A percentile compares a stretch with the other conserved stretches of the same genome.
phyloP scores from a whole-genome alignment of 2,329 filamentous ascomycete species.

The Calonectria fujianensis region DNA sequence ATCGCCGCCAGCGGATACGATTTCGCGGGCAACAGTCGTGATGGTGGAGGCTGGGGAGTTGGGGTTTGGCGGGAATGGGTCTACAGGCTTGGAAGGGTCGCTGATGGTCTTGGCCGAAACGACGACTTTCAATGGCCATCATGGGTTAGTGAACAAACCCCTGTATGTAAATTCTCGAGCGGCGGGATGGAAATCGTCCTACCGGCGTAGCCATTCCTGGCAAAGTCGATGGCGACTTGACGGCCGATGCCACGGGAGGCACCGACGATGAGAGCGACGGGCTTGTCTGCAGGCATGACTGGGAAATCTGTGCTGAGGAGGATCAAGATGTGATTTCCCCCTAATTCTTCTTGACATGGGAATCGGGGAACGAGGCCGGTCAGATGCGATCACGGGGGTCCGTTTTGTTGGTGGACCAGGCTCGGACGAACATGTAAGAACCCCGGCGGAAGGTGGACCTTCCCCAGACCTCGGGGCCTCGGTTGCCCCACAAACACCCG shows the following conservation, averaged over 20 bases:
- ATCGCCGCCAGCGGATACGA: conserved; percentile 76
- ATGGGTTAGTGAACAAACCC: conserved; percentile 15
- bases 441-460: conserved; percentile 34
- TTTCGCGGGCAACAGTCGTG: conserved; percentile 86
- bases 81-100: conserved; percentile 70
- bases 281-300: conserved; percentile 58
- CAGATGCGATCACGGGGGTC: not conserved
- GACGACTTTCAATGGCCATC: conserved; percentile 69
- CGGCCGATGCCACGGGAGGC: conserved; percentile 88
- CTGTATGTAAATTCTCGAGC: not conserved
- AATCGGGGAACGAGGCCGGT: not conserved
- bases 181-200: conserved; percentile 42
- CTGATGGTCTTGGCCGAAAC: conserved; percentile 86
- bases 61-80: conserved; percentile 83
- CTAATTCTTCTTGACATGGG: not conserved
- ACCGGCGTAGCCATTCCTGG: conserved; percentile 83
- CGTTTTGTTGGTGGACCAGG: not conserved
- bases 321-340: not conserved
- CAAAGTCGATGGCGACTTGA: conserved; percentile 86
- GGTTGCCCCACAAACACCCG: conserved; percentile 44
- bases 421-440: not conserved
- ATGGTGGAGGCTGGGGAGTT: conserved; percentile 86
- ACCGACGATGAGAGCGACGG: conserved; percentile 83
- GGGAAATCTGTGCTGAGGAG: not conserved
- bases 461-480: conserved; percentile 49